Percentiles rank a stretch among this genome's conserved stretches.
phyloP scores from a whole-genome alignment of 1,139 yeast genomes.

The Spencermartinsiella ligniputridi region DNA sequence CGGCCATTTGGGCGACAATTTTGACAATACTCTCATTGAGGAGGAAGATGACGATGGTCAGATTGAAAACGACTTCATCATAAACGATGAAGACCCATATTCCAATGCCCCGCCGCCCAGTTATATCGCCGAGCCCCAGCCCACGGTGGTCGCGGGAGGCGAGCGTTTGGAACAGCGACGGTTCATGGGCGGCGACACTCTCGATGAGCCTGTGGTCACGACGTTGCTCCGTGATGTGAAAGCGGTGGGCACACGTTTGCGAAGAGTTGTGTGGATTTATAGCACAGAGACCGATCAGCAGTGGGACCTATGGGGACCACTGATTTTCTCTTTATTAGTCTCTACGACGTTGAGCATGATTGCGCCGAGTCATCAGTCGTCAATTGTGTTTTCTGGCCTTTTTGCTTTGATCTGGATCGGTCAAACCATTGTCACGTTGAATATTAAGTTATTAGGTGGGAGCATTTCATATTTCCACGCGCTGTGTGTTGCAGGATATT shows the following conservation, averaged over 20 bases:
- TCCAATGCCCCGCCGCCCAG: conserved; percentile 8
- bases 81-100: conserved; percentile 23
- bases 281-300: conserved; percentile 35
- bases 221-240: conserved; percentile 65
- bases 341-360: conserved; percentile 47
- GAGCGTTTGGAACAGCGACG: conserved; percentile 65
- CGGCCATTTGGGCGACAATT: conserved; percentile 6
- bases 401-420: conserved; percentile 59
- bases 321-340: conserved; percentile 63
- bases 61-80: conserved; percentile 22
- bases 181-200: conserved; percentile 77
- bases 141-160: conserved; percentile 31
- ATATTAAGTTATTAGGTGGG: conserved; percentile 74
- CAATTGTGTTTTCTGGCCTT: conserved; percentile 57
- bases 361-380: conserved; percentile 38
- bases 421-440: conserved; percentile 51
- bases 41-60: conserved; percentile 23
- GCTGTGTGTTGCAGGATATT: conserved; percentile 75
- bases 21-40: conserved; percentile 17
- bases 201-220: conserved; percentile 73
- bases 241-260: conserved; percentile 60
- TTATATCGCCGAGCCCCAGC: conserved; percentile 20
- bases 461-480: conserved; percentile 72
- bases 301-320: conserved; percentile 92
- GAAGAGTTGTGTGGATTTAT: conserved; percentile 59